A percentile compares a stretch with the other conserved stretches of the same genome.
Conservation (phyloP, 805 yeast genomes). For the Candida coquimbonensis region DNA sequence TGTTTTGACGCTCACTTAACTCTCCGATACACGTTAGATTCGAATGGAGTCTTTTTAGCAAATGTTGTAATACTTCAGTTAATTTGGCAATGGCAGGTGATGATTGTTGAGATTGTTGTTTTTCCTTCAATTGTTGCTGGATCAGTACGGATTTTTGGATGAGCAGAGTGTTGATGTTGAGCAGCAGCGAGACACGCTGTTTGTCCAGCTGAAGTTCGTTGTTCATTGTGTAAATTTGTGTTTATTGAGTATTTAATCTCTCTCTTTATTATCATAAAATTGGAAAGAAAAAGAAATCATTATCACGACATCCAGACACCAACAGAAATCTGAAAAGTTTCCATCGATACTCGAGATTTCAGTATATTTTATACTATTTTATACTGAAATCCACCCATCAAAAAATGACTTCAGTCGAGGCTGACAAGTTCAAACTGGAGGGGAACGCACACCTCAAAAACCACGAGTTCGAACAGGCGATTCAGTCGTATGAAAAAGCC, state of each 20-base stretch:
- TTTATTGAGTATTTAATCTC: neutral
- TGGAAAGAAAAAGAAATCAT: too few species aligned
- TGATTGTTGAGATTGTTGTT: conserved; percentile 9
- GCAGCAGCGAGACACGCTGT: conserved; percentile 17
- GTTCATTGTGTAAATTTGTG: conserved; percentile 16
- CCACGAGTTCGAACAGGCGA: conserved; percentile 57
- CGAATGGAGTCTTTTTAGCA: conserved; percentile 22
- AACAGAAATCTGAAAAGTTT: neutral
- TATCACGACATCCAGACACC: neutral
- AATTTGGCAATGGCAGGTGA: conserved; percentile 12
- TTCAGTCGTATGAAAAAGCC: conserved; percentile 67
- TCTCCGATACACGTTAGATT: conserved; percentile 25
- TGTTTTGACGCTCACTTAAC: conserved; percentile 19
- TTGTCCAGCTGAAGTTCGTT: conserved; percentile 15
- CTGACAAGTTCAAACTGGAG: conserved; percentile 49
- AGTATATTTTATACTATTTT: too few species aligned
- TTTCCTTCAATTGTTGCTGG: conserved; percentile 18
- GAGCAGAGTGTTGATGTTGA: conserved; percentile 20
- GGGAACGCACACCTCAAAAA: conserved; percentile 72
- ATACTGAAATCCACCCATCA: too few species aligned
- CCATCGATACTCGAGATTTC: too few species aligned
- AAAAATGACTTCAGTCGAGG: conserved; percentile 22
- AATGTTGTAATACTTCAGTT: conserved; percentile 17
- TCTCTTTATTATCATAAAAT: too few species aligned
- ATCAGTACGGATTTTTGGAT: conserved; percentile 21